A percentile compares a stretch with the other conserved stretches of the same genome.
Conservation (phyloP, 352 stramenopile species). For the Globisporangium mamillatum region DNA sequence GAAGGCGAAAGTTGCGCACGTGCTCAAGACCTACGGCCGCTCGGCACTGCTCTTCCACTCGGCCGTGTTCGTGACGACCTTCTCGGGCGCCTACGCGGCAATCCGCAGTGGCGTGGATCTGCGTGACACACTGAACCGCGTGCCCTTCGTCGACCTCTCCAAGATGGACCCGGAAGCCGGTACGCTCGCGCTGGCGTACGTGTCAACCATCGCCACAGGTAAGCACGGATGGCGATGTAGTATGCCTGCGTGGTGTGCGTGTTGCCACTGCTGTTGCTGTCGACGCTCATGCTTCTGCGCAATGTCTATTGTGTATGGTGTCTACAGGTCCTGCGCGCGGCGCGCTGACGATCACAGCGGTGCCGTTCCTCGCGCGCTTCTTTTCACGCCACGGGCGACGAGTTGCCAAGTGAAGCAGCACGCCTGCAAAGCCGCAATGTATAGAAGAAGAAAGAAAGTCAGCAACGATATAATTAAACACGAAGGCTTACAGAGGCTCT, state of each 20-base stretch:
- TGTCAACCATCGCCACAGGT: conserved; percentile 88
- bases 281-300: background rate
- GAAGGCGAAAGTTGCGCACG: conserved; percentile 68
- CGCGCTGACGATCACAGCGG: conserved; percentile 68
- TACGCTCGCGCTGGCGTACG: conserved; percentile 87
- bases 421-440: background rate
- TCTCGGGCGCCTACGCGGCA: conserved; percentile 78
- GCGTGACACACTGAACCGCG: conserved; percentile 40
- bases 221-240: background rate
- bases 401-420: conserved; percentile 17
- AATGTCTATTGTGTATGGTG: background rate
- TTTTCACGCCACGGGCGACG: conserved; percentile 36
- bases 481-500: background rate
- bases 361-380: conserved; percentile 67
- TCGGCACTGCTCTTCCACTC: conserved; percentile 91
- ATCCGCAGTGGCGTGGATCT: conserved; percentile 73
- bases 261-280: background rate
- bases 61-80: conserved; percentile 93
- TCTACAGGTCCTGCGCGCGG: conserved; percentile 56
- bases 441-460: background rate
- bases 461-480: background rate
- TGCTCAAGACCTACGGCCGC: conserved; percentile 93
- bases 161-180: conserved; percentile 68
- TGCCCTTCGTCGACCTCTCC: conserved; percentile 72
- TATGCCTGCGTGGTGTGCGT: background rate